These are phyloP conservation scores for Polyporus arcularius DNA, from an alignment of 768 basidiomycete species.

Conservation along the genomic window DNA sequence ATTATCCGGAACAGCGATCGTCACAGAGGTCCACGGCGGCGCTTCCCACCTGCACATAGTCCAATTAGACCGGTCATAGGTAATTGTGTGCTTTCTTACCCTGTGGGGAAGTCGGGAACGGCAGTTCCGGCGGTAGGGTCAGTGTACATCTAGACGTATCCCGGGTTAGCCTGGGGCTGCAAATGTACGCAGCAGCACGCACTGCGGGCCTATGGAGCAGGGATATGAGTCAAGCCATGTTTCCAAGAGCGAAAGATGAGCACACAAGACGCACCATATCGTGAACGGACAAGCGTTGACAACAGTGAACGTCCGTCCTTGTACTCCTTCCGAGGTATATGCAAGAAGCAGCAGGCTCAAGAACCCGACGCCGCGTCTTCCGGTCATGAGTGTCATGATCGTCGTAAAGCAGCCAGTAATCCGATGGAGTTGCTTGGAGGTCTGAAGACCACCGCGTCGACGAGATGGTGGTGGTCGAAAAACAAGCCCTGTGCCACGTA, in stretches of 20 bases:
- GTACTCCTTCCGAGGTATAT: conserved; percentile 22
- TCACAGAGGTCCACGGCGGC: conserved; percentile 37
- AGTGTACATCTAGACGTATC: conserved; percentile 45
- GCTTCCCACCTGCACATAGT: conserved; percentile 36
- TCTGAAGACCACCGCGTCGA: too few relatives aligned
- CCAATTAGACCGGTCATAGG: neutral
- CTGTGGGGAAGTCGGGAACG: conserved; percentile 44
- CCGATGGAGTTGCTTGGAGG: too few relatives aligned
- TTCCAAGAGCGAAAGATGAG: neutral
- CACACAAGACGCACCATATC: conserved; percentile 50
- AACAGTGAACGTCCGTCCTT: conserved; percentile 61
- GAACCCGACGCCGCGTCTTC: too few relatives aligned
- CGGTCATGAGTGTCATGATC: too few relatives aligned
- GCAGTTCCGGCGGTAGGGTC: conserved; percentile 52
- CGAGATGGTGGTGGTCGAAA: too few relatives aligned
- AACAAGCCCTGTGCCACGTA: too few relatives aligned
- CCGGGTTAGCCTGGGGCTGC: neutral
- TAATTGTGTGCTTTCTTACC: conserved; percentile 36
- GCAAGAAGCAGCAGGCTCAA: neutral
- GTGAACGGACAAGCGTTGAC: conserved; percentile 68
- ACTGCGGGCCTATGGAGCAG: conserved; percentile 45
- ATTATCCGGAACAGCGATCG: conserved; percentile 57
- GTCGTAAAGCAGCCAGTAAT: too few relatives aligned
- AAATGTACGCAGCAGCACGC: neutral
- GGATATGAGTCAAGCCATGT: neutral